A percentile compares a stretch with the other conserved stretches of the same genome.
Conservation (phyloP, 1,284 basidiomycete species). For the Moesziomyces aphidis region DNA sequence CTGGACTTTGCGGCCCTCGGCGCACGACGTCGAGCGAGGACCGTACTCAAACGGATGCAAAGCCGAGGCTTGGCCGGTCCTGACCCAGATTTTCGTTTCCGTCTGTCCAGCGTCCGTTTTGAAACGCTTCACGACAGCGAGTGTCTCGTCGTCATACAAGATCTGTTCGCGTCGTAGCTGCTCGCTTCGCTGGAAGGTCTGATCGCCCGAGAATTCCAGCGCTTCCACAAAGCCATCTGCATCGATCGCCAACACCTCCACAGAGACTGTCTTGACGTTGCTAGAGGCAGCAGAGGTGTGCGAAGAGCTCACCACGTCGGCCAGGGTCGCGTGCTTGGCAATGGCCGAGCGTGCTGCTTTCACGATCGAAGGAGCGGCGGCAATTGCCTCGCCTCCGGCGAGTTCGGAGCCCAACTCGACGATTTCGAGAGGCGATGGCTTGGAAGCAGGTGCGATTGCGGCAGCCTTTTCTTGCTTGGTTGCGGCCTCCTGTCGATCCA, state of each 20-base stretch:
- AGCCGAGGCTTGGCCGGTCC: conserved; percentile 32
- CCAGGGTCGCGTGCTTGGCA: conserved; percentile 4
- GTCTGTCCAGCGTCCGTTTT: conserved; percentile 27
- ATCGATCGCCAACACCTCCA: conserved; percentile 40
- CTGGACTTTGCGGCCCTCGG: conserved; percentile 46
- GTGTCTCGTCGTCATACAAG: conserved; percentile 51
- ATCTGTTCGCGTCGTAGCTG: conserved; percentile 43
- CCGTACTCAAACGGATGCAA: conserved; percentile 41
- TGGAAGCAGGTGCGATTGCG: neutral
- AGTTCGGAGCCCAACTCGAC: conserved; percentile 4
- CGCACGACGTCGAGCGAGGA: conserved; percentile 34
- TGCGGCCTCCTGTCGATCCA: conserved; percentile 23
- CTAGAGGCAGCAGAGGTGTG: neutral
- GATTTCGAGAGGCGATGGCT: conserved; percentile 13
- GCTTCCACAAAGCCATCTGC: conserved; percentile 42
- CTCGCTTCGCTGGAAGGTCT: conserved; percentile 42
- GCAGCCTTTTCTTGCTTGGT: conserved; percentile 4
- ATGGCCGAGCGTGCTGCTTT: conserved; percentile 6
- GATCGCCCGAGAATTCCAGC: conserved; percentile 34
- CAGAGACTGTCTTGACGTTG: conserved; percentile 23
- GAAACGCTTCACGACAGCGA: conserved; percentile 39
- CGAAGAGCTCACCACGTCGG: neutral
- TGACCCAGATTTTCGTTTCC: conserved; percentile 34
- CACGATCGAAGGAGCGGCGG: conserved; percentile 14
- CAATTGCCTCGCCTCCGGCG: conserved; percentile 12